Percentiles rank a stretch among this genome's conserved stretches.
phyloP scores from a whole-genome alignment of 225 moss, liverwort and hornwort genomes.

The Climacium dendroides region DNA sequence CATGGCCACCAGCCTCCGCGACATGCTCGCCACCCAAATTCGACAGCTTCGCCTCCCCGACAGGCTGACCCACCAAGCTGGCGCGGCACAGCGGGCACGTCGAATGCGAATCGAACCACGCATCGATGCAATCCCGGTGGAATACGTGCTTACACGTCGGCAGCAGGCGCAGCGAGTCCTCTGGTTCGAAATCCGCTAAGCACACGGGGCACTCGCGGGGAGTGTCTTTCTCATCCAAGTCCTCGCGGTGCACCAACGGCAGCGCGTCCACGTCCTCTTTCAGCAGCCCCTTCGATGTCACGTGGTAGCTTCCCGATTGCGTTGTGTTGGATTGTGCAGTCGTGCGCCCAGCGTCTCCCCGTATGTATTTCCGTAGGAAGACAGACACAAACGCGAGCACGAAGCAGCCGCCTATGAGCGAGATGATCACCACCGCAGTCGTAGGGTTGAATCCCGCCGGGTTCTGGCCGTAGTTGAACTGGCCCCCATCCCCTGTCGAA shows the following conservation, averaged over 20 bases:
- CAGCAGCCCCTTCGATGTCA: slow-evolving; percentile 35
- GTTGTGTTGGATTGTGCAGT: neutral
- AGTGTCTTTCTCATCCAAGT: slow-evolving; percentile 36
- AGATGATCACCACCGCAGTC: slow-evolving; percentile 73
- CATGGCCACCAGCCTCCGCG: neutral
- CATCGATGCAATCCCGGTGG: slow-evolving; percentile 81
- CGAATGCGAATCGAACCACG: slow-evolving; percentile 75
- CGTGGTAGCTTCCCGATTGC: neutral
- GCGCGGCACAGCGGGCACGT: slow-evolving; percentile 86
- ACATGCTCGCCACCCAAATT: neutral
- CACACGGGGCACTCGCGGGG: slow-evolving; percentile 70
- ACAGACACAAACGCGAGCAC: slow-evolving; percentile 49
- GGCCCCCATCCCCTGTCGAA: neutral
- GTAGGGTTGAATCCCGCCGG: slow-evolving; percentile 48
- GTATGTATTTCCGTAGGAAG: slow-evolving; percentile 29
- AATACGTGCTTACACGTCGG: slow-evolving; percentile 81
- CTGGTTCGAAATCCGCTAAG: slow-evolving; percentile 54
- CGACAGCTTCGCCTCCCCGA: neutral
- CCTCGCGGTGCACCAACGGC: slow-evolving; percentile 44
- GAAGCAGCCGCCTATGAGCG: slow-evolving; percentile 52
- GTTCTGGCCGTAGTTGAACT: neutral
- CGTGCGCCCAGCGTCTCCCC: neutral
- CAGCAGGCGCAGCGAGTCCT: slow-evolving; percentile 55
- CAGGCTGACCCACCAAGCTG: slow-evolving; percentile 16
- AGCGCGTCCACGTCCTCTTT: slow-evolving; percentile 45